These are phyloP conservation scores for Penicillium paradoxum DNA, from an alignment of 495 filamentous ascomycete genomes.

Conservation along the genomic window DNA sequence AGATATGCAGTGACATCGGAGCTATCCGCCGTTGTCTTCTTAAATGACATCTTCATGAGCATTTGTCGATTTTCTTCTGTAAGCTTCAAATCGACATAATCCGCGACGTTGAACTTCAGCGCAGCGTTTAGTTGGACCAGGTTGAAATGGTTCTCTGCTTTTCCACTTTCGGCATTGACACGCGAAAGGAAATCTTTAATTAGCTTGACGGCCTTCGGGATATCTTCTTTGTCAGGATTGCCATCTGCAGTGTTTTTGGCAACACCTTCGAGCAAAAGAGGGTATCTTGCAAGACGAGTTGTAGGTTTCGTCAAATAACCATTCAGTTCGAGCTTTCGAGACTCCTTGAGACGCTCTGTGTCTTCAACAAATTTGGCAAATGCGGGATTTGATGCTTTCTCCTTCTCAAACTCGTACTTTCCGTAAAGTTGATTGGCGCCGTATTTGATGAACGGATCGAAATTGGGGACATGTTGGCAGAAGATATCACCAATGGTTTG, in stretches of 20 bases:
- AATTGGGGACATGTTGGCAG: conserved; percentile 82
- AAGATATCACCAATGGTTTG: conserved; percentile 92
- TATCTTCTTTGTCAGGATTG: conserved; percentile 83
- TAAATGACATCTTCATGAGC: conserved; percentile 85
- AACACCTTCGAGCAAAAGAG: conserved; percentile 87
- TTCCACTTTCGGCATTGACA: conserved; percentile 93
- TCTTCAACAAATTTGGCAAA: conserved; percentile 96
- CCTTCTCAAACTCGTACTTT: conserved; percentile 97
- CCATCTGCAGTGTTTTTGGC: conserved; percentile 81
- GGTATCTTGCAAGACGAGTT: conserved; percentile 91
- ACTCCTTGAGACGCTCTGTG: conserved; percentile 92
- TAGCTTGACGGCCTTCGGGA: conserved; percentile 76
- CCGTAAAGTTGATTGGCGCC: conserved; percentile 94
- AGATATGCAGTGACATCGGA: conserved; percentile 90
- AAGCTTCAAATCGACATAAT: conserved; percentile 89
- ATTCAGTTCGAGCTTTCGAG: conserved; percentile 93
- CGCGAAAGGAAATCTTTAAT: conserved; percentile 83
- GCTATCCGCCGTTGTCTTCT: conserved; percentile 82
- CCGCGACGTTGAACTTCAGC: conserved; percentile 78
- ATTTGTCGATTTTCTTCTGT: conserved; percentile 91
- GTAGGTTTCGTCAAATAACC: conserved; percentile 98
- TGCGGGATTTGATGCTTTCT: conserved; percentile 76
- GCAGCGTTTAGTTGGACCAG: conserved; percentile 84
- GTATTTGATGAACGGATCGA: conserved; percentile 95
- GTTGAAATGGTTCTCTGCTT: conserved; percentile 97